Evolutionary conservation across 805 yeast species (phyloP).

Genomic region (Nakazawaea wickerhamii): DNA sequence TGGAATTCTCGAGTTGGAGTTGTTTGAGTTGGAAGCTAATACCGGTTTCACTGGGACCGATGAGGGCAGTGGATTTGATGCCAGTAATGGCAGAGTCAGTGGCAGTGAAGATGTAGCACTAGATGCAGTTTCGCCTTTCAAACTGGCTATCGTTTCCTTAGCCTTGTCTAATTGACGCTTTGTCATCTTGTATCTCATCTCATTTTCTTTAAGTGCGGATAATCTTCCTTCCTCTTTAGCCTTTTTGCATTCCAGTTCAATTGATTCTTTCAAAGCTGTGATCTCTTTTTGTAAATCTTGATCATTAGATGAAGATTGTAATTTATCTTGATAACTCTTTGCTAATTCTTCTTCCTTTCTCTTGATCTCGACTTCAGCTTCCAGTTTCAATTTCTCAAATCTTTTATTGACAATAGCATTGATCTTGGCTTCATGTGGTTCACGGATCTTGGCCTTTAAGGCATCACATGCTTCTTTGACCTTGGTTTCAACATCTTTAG

Average conservation of each 20-base stretch:
- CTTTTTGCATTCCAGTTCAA: conserved; percentile 26
- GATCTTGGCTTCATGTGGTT: conserved; percentile 32
- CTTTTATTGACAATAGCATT: conserved; percentile 30
- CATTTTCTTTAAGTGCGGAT: conserved; percentile 52
- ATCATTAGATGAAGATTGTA: conserved; percentile 10
- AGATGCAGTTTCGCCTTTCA: conserved; percentile 9
- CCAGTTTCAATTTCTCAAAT: conserved; percentile 22
- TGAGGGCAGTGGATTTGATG: background rate
- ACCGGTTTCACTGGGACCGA: conserved; percentile 2
- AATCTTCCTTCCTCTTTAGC: conserved; percentile 40
- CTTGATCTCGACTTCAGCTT: conserved; percentile 15
- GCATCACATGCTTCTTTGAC: conserved; percentile 22
- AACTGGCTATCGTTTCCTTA: conserved; percentile 30
- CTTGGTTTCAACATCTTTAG: conserved; percentile 25
- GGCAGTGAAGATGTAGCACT: conserved; percentile 2
- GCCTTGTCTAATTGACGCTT: conserved; percentile 48
- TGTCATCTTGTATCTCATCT: conserved; percentile 51
- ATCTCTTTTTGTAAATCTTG: conserved; percentile 22
- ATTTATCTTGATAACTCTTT: conserved; percentile 11
- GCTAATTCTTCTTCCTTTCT: conserved; percentile 12
- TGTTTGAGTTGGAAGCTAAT: background rate
- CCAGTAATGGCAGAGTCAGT: background rate
- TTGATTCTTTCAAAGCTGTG: conserved; percentile 17
- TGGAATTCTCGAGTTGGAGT: conserved; percentile 6
- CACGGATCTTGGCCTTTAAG: conserved; percentile 29